phyloP scores from a whole-genome alignment of 1,139 yeast species.

The Pichia cactophila region DNA sequence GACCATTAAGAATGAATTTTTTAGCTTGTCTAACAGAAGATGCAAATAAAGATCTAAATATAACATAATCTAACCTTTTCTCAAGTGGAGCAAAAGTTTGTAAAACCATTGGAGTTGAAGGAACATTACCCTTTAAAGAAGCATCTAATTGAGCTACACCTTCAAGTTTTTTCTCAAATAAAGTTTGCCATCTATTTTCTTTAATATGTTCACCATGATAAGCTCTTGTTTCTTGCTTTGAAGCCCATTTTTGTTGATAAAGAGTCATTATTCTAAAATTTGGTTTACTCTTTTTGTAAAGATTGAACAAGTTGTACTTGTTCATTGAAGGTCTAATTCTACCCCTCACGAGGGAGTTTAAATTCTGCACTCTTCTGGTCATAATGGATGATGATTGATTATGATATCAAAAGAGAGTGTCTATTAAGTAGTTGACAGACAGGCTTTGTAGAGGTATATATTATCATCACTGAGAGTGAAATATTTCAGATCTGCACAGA shows the following conservation, averaged over 20 bases:
- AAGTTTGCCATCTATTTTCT: conserved; percentile 70
- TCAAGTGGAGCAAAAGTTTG: conserved; percentile 89
- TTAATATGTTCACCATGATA: conserved; percentile 94
- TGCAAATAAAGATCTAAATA: conserved; percentile 90
- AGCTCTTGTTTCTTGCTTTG: conserved; percentile 88
- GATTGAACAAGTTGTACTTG: conserved; percentile 83
- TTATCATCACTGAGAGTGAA: not conserved
- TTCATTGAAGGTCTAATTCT: conserved; percentile 86
- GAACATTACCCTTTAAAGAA: conserved; percentile 53
- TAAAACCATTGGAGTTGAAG: conserved; percentile 71
- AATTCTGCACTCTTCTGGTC: conserved; percentile 25
- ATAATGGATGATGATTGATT: conserved; percentile 7
- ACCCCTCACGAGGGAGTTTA: conserved; percentile 27
- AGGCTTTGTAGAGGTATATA: not conserved
- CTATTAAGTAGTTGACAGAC: no score
- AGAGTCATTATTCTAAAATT: conserved; percentile 34
- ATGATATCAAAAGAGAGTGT: not conserved
- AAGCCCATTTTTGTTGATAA: conserved; percentile 86
- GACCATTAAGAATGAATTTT: conserved; percentile 74
- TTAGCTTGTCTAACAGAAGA: conserved; percentile 92
- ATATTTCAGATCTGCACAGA: not conserved
- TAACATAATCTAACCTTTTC: conserved; percentile 79
- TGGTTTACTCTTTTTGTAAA: conserved; percentile 58
- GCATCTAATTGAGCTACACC: conserved; percentile 84
- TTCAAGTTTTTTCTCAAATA: conserved; percentile 66